phyloP scores from a whole-genome alignment of 1,284 basidiomycete species.

The Cryptococcus sp. region DNA sequence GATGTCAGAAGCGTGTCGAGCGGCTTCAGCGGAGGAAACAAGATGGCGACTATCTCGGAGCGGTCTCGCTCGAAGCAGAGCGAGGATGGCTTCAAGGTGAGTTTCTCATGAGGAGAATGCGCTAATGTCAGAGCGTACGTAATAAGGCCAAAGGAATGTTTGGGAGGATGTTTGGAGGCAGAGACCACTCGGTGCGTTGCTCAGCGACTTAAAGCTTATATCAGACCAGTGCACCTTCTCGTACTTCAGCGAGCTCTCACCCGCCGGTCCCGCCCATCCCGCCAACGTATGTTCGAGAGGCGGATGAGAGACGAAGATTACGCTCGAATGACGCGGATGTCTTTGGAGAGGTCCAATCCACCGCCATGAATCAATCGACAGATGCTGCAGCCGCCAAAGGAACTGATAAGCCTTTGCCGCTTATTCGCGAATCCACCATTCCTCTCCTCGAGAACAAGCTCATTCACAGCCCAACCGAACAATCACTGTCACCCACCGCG shows the following conservation, averaged over 20 bases:
- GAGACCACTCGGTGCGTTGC: conserved; percentile 9
- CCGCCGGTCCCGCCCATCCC: background rate
- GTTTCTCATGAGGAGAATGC: conserved; percentile 2
- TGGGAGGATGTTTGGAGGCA: conserved; percentile 43
- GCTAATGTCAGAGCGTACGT: conserved; percentile 25
- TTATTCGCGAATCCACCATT: conserved; percentile 1
- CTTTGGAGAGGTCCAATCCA: conserved; percentile 2
- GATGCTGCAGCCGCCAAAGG: background rate
- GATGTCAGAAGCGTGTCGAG: background rate
- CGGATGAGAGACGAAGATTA: conserved; percentile 1
- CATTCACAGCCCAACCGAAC: background rate
- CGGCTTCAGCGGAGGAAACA: conserved; percentile 3
- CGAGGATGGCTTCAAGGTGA: conserved; percentile 33
- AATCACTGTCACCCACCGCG: background rate
- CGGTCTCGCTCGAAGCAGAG: conserved; percentile 16
- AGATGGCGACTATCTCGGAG: conserved; percentile 32
- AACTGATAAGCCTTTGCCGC: conserved; percentile 12
- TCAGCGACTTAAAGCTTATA: conserved; percentile 2
- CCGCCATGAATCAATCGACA: background rate
- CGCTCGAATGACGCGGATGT: conserved; percentile 6
- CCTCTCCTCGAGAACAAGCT: background rate
- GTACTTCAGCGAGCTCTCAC: background rate
- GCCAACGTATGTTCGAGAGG: conserved; percentile 6
- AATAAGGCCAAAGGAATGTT: conserved; percentile 43
- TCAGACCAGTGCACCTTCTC: conserved; percentile 3